phyloP scores from a whole-genome alignment of 2,329 filamentous ascomycete genomes.

The Trichoderma endophyticum region DNA sequence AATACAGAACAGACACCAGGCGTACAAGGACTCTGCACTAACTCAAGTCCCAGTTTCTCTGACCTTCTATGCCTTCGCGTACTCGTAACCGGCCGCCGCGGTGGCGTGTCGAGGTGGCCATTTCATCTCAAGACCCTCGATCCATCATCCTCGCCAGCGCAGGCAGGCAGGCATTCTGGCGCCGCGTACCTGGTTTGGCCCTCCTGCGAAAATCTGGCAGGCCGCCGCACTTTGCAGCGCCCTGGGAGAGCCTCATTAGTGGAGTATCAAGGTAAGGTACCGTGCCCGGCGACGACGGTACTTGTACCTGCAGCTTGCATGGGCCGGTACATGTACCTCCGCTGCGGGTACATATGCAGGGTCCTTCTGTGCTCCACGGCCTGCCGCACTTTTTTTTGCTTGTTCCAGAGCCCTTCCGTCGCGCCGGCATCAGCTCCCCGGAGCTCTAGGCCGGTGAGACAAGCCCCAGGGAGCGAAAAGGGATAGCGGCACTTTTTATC shows the following conservation, averaged over 20 bases:
- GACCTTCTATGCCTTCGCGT: neutral
- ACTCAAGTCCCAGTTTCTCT: neutral
- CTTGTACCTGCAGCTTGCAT: neutral
- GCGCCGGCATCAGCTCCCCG: constrained; percentile 15
- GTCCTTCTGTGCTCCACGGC: neutral
- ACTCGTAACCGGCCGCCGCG: neutral
- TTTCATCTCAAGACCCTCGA: neutral
- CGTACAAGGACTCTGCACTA: neutral
- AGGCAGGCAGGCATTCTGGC: neutral
- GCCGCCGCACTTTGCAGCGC: neutral
- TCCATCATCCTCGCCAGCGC: neutral
- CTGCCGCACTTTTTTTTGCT: neutral
- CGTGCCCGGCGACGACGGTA: neutral
- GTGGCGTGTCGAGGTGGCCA: neutral
- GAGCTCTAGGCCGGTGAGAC: constrained; percentile 7
- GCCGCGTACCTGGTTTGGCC: constrained; percentile 13
- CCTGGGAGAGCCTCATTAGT: constrained; percentile 3
- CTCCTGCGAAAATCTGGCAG: neutral
- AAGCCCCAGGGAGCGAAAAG: neutral
- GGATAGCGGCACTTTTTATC: neutral
- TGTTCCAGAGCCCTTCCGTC: constrained; percentile 13
- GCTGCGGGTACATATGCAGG: neutral
- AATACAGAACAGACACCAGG: neutral
- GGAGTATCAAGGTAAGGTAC: neutral
- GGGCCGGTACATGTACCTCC: neutral